Evolutionary conservation across 2,329 filamentous ascomycete species (phyloP).

Genomic region (Huntiella abstrusa): DNA sequence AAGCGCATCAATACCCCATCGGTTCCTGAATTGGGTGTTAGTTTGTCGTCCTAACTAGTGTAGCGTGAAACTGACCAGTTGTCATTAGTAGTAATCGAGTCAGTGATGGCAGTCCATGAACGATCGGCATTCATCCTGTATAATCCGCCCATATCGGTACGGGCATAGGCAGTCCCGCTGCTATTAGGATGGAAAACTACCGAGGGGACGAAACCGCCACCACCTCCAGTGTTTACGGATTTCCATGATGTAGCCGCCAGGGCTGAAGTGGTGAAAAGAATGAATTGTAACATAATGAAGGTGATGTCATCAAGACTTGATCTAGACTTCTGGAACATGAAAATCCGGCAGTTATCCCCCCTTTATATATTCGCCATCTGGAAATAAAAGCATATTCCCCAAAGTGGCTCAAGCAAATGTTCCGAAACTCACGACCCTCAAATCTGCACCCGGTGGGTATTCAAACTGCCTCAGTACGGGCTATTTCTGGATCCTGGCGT

Average conservation of each 20-base stretch:
- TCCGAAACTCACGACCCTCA: no score
- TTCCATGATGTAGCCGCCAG: conserved; percentile 25
- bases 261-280: conserved; percentile 12
- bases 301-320: neutral
- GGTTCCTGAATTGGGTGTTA: conserved; percentile 21
- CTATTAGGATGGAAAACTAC: conserved; percentile 36
- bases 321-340: no score
- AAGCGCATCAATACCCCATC: conserved; percentile 38
- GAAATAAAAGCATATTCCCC: no score
- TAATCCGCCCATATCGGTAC: conserved; percentile 38
- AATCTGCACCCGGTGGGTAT: no score
- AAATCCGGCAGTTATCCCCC: no score
- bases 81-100: conserved; percentile 23
- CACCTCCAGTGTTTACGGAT: conserved; percentile 33
- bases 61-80: conserved; percentile 22
- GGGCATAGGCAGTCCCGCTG: conserved; percentile 33
- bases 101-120: conserved; percentile 34
- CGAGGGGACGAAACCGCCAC: conserved; percentile 36
- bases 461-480: no score
- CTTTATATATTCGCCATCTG: no score
- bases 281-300: neutral
- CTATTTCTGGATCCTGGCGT: no score
- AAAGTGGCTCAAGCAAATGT: no score
- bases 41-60: conserved; percentile 6
- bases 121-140: conserved; percentile 36